Evolutionary conservation across 345 rosid species (phyloP).

Genomic region (Sonneratia caseolaris): DNA sequence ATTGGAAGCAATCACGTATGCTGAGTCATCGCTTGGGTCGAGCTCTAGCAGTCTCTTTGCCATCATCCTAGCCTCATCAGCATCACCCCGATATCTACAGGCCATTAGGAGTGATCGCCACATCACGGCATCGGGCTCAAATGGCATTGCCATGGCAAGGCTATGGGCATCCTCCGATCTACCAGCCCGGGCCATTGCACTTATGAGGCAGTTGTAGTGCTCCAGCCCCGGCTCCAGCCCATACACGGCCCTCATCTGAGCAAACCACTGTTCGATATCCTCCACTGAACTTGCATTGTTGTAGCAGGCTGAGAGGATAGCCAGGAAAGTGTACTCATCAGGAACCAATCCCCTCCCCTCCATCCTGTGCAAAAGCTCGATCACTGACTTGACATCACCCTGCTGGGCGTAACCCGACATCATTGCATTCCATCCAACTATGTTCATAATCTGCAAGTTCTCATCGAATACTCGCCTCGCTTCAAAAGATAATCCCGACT

Average conservation of each 20-base stretch:
- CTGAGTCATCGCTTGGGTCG: conserved; percentile 28
- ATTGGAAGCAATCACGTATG: conserved; percentile 23
- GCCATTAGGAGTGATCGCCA: conserved; percentile 29
- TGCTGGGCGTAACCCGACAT: conserved; percentile 41
- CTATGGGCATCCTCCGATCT: conserved; percentile 27
- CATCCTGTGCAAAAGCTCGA: conserved; percentile 25
- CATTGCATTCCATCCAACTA: conserved; percentile 32
- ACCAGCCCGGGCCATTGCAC: conserved; percentile 28
- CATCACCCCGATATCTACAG: conserved; percentile 20
- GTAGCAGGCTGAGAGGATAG: conserved; percentile 26
- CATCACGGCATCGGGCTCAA: conserved; percentile 35
- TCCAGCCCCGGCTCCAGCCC: conserved; percentile 29
- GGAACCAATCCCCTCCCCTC: conserved; percentile 21
- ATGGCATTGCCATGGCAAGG: conserved; percentile 27
- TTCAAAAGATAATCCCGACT: conserved; percentile 26
- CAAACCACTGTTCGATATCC: conserved; percentile 29
- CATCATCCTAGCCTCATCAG: conserved; percentile 22
- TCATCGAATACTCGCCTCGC: conserved; percentile 34
- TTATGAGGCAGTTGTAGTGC: conserved; percentile 31
- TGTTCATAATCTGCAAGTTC: conserved; percentile 22
- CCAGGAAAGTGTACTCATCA: conserved; percentile 32
- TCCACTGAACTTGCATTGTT: conserved; percentile 22
- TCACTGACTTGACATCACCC: conserved; percentile 23
- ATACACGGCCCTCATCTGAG: conserved; percentile 21
- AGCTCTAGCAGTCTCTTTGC: conserved; percentile 22